Conservation (phyloP, 441 rosid species). For the Croton laevigatus region DNA sequence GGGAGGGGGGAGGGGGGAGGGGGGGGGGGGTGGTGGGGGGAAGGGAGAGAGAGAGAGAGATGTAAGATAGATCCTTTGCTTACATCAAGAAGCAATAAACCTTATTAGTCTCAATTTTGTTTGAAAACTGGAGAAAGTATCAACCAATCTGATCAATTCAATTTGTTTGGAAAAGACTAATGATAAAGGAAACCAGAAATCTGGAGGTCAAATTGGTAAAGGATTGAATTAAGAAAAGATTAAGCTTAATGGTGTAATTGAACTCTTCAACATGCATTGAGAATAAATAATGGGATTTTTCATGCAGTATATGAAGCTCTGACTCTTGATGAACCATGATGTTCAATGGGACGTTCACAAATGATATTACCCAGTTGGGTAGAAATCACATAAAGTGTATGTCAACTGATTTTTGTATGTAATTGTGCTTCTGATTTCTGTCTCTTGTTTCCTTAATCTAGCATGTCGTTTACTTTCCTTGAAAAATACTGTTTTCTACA, state of each 20-base stretch:
- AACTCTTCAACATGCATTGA: conserved; percentile 22
- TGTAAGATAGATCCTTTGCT: no score
- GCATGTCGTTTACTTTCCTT: background rate
- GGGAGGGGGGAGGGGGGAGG: no score
- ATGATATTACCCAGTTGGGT: background rate
- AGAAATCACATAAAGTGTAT: background rate
- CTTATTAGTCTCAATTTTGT: no score
- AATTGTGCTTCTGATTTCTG: background rate
- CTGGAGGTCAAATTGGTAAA: conserved; percentile 32
- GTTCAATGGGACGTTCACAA: background rate
- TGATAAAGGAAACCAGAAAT: conserved; percentile 22
- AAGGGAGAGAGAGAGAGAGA: background rate
- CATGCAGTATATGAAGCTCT: background rate
- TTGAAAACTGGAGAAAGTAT: no score
- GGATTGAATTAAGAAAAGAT: conserved; percentile 36
- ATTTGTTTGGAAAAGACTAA: conserved; percentile 25
- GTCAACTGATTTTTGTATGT: background rate
- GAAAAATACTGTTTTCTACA: background rate
- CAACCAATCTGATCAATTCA: background rate
- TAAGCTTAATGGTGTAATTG: conserved; percentile 25
- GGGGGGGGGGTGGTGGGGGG: no score
- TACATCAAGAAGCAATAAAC: no score
- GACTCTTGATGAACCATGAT: background rate
- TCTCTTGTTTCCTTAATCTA: background rate
- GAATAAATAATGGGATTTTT: background rate